Percentiles rank a stretch among this genome's conserved stretches.
These are phyloP conservation scores for Phytopythium delawarense DNA, from an alignment of 352 stramenopile species.

Conservation along the genomic window DNA sequence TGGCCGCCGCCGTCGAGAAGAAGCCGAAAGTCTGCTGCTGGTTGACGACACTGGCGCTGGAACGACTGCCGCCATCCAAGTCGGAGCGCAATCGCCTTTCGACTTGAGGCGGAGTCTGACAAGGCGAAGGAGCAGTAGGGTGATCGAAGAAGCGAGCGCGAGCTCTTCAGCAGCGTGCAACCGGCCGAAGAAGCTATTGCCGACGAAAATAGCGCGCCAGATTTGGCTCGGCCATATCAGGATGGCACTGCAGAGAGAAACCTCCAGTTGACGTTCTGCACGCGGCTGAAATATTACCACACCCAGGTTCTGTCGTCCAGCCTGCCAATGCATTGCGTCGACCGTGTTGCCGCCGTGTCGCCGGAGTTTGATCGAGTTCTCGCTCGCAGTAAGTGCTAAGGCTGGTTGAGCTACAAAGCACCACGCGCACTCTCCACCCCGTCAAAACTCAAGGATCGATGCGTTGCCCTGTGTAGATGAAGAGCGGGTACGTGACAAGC, in stretches of 20 bases:
- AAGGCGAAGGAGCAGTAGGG: neutral
- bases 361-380: too few relatives aligned
- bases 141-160: neutral
- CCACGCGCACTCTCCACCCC: too few relatives aligned
- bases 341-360: too few relatives aligned
- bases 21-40: neutral
- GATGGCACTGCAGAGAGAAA: too few relatives aligned
- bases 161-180: neutral
- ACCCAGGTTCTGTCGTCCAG: too few relatives aligned
- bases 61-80: neutral
- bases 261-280: too few relatives aligned
- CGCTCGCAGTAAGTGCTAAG: too few relatives aligned
- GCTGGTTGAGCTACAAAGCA: too few relatives aligned
- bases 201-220: neutral
- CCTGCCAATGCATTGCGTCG: too few relatives aligned
- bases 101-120: neutral
- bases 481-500: conserved; percentile 9
- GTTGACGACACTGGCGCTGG: neutral
- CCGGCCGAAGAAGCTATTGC: neutral
- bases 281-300: too few relatives aligned
- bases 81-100: neutral
- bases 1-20: neutral
- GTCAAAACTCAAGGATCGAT: conserved; percentile 6
- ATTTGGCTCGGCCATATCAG: too few relatives aligned
- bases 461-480: conserved; percentile 29